Conservation (phyloP, 106 monocot species). For the Ottelia alismoides region DNA sequence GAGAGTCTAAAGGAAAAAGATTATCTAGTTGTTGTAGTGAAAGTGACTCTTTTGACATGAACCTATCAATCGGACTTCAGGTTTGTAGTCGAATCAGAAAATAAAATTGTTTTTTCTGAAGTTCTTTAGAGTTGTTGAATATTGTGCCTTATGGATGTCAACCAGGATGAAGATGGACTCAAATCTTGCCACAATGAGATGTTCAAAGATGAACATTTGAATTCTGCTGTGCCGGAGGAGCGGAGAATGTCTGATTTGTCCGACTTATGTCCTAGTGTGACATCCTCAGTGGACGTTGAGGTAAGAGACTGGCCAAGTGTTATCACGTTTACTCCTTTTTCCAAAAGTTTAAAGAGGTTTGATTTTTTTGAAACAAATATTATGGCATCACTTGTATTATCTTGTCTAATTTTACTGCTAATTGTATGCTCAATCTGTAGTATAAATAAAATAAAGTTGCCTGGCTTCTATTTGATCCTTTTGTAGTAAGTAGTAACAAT, state of each 20-base stretch:
- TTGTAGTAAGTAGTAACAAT: no score
- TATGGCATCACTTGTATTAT: no score
- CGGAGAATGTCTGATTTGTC: conserved; percentile 87
- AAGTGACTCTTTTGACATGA: conserved; percentile 11
- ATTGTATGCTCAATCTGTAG: no score
- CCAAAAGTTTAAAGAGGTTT: no score
- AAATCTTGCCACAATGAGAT: conserved; percentile 20
- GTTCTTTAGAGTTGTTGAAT: neutral
- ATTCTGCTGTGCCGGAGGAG: conserved; percentile 48
- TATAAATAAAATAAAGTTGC: no score
- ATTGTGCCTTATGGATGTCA: neutral
- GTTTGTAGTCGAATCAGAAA: no score
- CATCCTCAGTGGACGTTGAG: conserved; percentile 63
- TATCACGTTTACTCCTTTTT: no score
- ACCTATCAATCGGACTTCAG: conserved; percentile 8
- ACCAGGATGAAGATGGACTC: conserved; percentile 17
- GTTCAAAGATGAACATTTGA: conserved; percentile 2
- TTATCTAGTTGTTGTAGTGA: conserved; percentile 8
- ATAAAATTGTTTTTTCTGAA: neutral
- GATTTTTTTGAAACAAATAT: no score
- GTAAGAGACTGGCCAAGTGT: no score
- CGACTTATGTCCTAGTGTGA: conserved; percentile 56
- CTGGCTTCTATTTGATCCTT: no score
- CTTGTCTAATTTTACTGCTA: no score
- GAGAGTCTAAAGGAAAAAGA: conserved; percentile 4